Evolutionary conservation across 1,284 basidiomycete species (phyloP), one percentile per base, ranked within the genome.

Genomic region (Ustilago hordei): DNA sequence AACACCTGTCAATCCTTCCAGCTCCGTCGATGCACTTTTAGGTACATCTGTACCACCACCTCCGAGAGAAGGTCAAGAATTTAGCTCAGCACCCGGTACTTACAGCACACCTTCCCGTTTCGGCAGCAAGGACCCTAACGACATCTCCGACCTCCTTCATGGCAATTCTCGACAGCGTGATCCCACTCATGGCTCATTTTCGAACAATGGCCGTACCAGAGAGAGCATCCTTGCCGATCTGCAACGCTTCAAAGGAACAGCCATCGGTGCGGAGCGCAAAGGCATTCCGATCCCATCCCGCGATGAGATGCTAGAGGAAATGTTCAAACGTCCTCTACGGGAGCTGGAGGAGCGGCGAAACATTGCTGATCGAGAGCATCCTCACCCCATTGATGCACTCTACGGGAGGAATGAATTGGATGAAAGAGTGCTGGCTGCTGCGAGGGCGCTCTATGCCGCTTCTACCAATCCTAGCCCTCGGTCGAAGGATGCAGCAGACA

Each of bases 331-430:
- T 2, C 75, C 75, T 17, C 61, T 77, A 31, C 55, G 67, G 23
- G 75, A 77, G 67, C 54, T 77, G 4, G 67, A 78, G 8, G 64
- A 78, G 13, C 28, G 64, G 36, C 52, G 70, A 13, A 15, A 48
- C 19, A 61, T 69, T 13, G 61, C 81, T 6, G 76, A 79, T 43
- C 67, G 80, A 8, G 80, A 82, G 59, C 69, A 75, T 56, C 80
- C 80, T 2, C 80, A 82, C 60, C 69, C 79, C 32, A 75, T 82
- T 38, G 80, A 82, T 60, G 73, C 78, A 12, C 61, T 81, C 23
- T 66, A 81, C 28, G 80, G 80, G 0, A 56, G 80, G 11, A 82
- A 82, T 64, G 79, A 81, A 67, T 60, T 82, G n/a, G 80, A 82
- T 38, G 82, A 83, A 50, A 66, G 79, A 12, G 66, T 83, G 8